Conservation (phyloP, 768 basidiomycete genomes). For the Strobilomyces echinocephalus region DNA sequence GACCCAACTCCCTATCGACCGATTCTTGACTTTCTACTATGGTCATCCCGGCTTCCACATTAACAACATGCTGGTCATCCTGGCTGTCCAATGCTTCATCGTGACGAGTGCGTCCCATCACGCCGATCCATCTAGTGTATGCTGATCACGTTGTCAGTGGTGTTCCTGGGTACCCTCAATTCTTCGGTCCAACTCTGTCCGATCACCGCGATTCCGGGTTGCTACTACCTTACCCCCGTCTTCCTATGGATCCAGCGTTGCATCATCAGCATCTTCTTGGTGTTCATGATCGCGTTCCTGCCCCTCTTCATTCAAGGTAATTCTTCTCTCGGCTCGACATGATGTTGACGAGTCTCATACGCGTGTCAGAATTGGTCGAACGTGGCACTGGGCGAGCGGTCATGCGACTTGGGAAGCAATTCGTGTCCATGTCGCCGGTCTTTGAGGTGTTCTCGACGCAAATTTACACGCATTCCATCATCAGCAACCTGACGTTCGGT, state of each 20-base stretch:
- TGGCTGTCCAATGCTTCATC: constrained; percentile 94
- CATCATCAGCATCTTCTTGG: constrained; percentile 97
- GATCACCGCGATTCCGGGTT: constrained; percentile 78
- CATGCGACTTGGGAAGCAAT: constrained; percentile 89
- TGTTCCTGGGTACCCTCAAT: constrained; percentile 92
- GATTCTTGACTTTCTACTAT: constrained; percentile 99
- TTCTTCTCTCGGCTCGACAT: constrained; percentile 11
- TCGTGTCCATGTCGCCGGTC: constrained; percentile 86
- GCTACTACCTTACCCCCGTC: constrained; percentile 91
- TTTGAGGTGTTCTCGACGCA: constrained; percentile 99
- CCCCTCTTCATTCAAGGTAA: constrained; percentile 92
- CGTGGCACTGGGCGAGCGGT: constrained; percentile 91
- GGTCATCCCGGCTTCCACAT: constrained; percentile 99
- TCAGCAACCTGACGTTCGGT: constrained; percentile 95
- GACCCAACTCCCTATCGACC: constrained; percentile 95
- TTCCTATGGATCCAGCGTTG: constrained; percentile 95
- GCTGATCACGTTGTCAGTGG: constrained; percentile 49
- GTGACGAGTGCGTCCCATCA: constrained; percentile 63
- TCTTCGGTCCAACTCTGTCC: constrained; percentile 74
- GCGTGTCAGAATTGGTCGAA: constrained; percentile 77
- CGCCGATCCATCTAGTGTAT: background rate
- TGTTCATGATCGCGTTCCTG: constrained; percentile 95
- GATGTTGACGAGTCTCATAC: constrained; percentile 15
- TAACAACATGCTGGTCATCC: constrained; percentile 98
- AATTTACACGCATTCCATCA: constrained; percentile 95